phyloP scores from a whole-genome alignment of 75 land plant species.

The Selaginella tamariscina region DNA sequence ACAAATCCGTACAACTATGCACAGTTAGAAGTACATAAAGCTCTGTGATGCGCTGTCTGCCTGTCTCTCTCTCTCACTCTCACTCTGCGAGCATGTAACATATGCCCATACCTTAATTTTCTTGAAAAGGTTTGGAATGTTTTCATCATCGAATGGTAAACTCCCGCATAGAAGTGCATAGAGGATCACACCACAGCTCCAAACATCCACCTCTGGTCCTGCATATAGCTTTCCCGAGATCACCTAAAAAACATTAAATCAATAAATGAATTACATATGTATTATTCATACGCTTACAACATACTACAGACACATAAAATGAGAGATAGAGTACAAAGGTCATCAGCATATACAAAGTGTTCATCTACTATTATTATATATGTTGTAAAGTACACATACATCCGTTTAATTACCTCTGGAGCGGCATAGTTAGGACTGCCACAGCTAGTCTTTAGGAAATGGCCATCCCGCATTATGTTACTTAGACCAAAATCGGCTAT shows the following conservation, averaged over 20 bases:
- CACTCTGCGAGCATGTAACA: no score
- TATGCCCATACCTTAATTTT: conserved; percentile 60
- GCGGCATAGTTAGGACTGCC: conserved; percentile 10
- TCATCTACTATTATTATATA: no score
- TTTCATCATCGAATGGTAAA: conserved; percentile 89
- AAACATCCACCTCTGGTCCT: conserved; percentile 5
- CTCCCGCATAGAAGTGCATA: conserved; percentile 36
- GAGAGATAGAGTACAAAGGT: neutral
- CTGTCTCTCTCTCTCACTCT: no score
- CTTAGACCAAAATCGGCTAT: conserved; percentile 7
- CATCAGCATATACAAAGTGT: no score
- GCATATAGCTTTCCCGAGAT: conserved; percentile 12
- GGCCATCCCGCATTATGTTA: conserved; percentile 10
- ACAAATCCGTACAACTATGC: no score
- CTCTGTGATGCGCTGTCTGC: no score
- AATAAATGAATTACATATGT: neutral
- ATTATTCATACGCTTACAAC: no score
- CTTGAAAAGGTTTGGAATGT: conserved; percentile 81
- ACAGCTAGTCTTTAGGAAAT: conserved; percentile 11
- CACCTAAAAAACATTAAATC: neutral
- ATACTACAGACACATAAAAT: no score
- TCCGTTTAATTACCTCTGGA: neutral
- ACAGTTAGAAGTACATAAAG: neutral
- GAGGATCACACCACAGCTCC: neutral
- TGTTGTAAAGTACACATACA: no score